phyloP scores from a whole-genome alignment of 2,329 filamentous ascomycete genomes.

The Orbilia ellipsospora region DNA sequence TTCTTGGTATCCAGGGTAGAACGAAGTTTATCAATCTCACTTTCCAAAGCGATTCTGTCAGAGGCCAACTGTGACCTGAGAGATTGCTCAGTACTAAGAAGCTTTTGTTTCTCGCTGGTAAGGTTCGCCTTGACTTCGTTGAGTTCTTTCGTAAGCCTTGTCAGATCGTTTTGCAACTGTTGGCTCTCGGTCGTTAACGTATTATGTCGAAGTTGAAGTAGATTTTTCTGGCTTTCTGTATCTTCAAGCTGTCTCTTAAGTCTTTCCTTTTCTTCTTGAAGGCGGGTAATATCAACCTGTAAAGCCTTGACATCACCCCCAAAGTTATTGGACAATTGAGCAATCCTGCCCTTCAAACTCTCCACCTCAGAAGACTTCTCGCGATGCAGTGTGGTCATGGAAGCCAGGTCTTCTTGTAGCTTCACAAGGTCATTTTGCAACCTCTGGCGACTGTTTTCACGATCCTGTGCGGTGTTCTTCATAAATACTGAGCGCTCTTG shows the following conservation, averaged over 20 bases:
- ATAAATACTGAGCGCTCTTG: slow-evolving; percentile 78
- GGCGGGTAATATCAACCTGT: slow-evolving; percentile 61
- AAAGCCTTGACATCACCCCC: slow-evolving; percentile 57
- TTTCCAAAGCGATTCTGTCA: slow-evolving; percentile 57
- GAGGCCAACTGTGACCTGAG: slow-evolving; percentile 58
- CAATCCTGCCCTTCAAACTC: slow-evolving; percentile 61
- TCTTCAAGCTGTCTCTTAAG: slow-evolving; percentile 57
- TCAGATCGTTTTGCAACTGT: slow-evolving; percentile 74
- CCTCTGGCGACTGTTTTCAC: slow-evolving; percentile 75
- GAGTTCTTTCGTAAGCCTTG: slow-evolving; percentile 66
- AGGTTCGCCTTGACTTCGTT: slow-evolving; percentile 66
- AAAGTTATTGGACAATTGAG: slow-evolving; percentile 58
- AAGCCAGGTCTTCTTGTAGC: slow-evolving; percentile 66
- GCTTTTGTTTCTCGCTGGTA: slow-evolving; percentile 71
- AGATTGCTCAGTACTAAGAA: slow-evolving; percentile 77
- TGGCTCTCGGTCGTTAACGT: slow-evolving; percentile 74
- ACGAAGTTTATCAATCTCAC: slow-evolving; percentile 57
- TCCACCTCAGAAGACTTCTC: slow-evolving; percentile 63
- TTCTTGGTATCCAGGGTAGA: slow-evolving; percentile 54
- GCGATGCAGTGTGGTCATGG: slow-evolving; percentile 64
- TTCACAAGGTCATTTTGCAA: slow-evolving; percentile 71
- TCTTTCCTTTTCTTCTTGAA: slow-evolving; percentile 57
- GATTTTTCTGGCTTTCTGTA: slow-evolving; percentile 69
- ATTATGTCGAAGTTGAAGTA: slow-evolving; percentile 76
- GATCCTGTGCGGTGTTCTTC: slow-evolving; percentile 78